Conservation (phyloP, 768 basidiomycete species). For the Suillus lakei region DNA sequence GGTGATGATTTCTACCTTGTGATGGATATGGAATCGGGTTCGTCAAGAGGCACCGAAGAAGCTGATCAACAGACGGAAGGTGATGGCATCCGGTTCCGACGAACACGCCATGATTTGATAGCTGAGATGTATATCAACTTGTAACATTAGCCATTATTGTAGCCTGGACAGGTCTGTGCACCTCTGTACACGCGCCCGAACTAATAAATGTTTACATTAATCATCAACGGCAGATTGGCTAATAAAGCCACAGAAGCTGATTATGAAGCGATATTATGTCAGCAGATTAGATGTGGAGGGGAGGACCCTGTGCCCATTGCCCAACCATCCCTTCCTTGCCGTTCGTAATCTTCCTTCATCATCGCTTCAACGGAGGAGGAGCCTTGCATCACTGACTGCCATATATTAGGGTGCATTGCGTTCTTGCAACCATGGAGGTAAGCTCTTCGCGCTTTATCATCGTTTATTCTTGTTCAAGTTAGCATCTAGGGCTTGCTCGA, state of each 20-base stretch:
- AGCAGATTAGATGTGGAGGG: conserved; percentile 36
- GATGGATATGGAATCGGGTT: neutral
- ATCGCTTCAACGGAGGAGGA: conserved; percentile 16
- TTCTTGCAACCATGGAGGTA: conserved; percentile 43
- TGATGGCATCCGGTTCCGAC: neutral
- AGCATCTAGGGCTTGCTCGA: conserved; percentile 79
- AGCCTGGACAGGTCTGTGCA: neutral
- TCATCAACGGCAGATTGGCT: neutral
- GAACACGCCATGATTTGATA: neutral
- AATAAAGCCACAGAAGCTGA: neutral
- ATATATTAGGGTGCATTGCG: conserved; percentile 3
- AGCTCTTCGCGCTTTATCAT: conserved; percentile 17
- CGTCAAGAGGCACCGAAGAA: neutral
- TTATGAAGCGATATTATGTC: conserved; percentile 34
- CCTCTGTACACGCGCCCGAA: neutral
- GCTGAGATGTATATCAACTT: neutral
- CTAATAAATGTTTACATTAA: neutral
- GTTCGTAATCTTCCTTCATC: conserved; percentile 18
- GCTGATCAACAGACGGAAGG: neutral
- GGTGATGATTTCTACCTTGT: neutral
- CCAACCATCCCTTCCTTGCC: conserved; percentile 19
- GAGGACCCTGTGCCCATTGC: conserved; percentile 39
- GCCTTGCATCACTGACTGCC: conserved; percentile 13
- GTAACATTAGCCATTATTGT: neutral
- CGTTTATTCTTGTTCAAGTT: conserved; percentile 13